These are phyloP conservation scores for Smittium culicis DNA, from an alignment of 371 early-diverging fungal species.

Conservation along the genomic window DNA sequence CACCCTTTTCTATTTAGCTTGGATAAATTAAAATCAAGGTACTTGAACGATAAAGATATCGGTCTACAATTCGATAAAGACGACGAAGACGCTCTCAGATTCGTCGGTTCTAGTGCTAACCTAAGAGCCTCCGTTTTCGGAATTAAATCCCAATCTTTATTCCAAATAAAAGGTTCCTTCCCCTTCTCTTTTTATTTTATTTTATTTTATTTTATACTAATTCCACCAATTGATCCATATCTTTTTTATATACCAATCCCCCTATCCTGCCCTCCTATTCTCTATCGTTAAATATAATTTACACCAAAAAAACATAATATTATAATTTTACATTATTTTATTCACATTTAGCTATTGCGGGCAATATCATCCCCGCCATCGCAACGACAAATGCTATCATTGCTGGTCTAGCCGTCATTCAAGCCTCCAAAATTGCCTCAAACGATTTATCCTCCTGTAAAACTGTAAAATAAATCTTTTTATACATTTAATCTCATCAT, in stretches of 20 bases:
- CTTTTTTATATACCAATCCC: too few relatives aligned
- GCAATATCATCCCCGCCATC: constrained; percentile 99
- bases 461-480: constrained; percentile 24
- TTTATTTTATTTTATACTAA: not conserved
- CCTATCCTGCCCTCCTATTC: too few relatives aligned
- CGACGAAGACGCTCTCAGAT: constrained; percentile 71
- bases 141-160: constrained; percentile 63
- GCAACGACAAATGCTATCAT: constrained; percentile 99
- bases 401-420: constrained; percentile 86
- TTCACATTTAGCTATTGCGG: constrained; percentile 91
- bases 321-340: not conserved
- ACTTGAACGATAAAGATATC: not conserved
- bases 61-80: constrained; percentile 80
- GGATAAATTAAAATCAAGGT: not conserved
- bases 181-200: not conserved
- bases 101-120: constrained; percentile 85
- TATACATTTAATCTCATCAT: not conserved
- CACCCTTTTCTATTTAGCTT: not conserved
- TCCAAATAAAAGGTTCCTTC: constrained; percentile 53
- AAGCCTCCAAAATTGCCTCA: constrained; percentile 59
- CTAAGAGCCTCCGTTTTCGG: constrained; percentile 68
- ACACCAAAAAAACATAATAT: too few relatives aligned
- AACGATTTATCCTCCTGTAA: constrained; percentile 36
- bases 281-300: too few relatives aligned
- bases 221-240: not conserved